Evolutionary conservation across 2,329 filamentous ascomycete genomes (phyloP), one percentile per base, ranked within the genome.

Genomic region (Neonectria punicea): DNA sequence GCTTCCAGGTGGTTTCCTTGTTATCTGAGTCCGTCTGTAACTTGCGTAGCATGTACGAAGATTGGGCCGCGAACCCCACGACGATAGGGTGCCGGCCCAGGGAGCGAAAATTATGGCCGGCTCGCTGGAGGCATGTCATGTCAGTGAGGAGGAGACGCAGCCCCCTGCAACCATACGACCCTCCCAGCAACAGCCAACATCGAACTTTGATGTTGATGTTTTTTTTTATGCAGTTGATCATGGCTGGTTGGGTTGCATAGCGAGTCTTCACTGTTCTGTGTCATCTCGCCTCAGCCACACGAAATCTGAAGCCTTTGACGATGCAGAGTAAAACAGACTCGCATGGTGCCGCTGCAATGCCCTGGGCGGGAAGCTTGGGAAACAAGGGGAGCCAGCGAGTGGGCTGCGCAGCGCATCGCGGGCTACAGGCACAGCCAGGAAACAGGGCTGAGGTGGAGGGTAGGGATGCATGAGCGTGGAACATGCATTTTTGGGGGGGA

Each of bases 391-490:
- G 58, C 39, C 25, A 49, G 55, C 44, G 61, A 50, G 55, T 50
- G 32, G 53, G 66, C 53, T 65, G 69, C 58, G 67, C 70, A 71
- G 71, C 65, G 65, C 68, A 67, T 57, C 50, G 61, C 41, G 58
- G 30, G 51, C 51, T 53, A 41, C 69, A 72, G 68, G 71, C 71
- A 73, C 69, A 70, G 71, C 71, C 72, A 65, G 65, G 57, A 66
- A 69, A 73, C 63, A 74, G 68, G 71, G 71, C 71, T 74, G 71
- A 73, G 70, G 71, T 73, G 71, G 71, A 73, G 68, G 71, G 71
- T 61, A 50, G 65, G 69, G 61, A 61, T 73, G 63, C 68, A 71
- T 65, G 59, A n/a, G 36, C 36, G 36, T 39, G 36, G 36, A 39
- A 39, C 36, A 39, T 39, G 36, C 14, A 9, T 30, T 39, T 16